Evolutionary conservation across 139 green algal genomes (phyloP).

Genomic region (Picochlorum costavermella): DNA sequence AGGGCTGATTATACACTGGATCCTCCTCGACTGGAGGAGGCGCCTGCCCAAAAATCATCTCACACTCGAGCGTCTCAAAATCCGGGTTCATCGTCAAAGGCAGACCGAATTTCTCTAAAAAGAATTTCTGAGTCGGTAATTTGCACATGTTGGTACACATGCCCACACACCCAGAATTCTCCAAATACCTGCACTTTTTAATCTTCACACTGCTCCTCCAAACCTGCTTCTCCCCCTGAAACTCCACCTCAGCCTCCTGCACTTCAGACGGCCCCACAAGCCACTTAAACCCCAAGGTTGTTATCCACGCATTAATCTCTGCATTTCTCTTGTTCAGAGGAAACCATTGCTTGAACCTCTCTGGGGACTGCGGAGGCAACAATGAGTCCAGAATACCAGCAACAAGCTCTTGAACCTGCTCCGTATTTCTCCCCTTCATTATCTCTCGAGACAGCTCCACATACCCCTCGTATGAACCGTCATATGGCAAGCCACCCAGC

Average conservation of each 20-base stretch:
- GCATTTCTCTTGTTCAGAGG: constrained; percentile 26
- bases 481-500: constrained; percentile 33
- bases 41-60: constrained; percentile 46
- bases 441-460: constrained; percentile 46
- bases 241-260: constrained; percentile 28
- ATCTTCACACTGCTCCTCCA: constrained; percentile 42
- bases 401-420: constrained; percentile 41
- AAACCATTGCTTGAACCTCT: constrained; percentile 37
- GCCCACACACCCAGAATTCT: constrained; percentile 39
- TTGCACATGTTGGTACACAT: constrained; percentile 45
- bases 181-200: constrained; percentile 57
- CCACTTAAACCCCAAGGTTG: constrained; percentile 44
- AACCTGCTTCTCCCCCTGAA: constrained; percentile 17
- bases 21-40: constrained; percentile 44
- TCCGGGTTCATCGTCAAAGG: constrained; percentile 60
- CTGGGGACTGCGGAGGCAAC: constrained; percentile 30
- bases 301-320: constrained; percentile 43
- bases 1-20: constrained; percentile 39
- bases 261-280: constrained; percentile 43
- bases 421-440: constrained; percentile 37
- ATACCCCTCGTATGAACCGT: constrained; percentile 38
- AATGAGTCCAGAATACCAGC: constrained; percentile 28
- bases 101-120: constrained; percentile 46
- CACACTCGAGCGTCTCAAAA: constrained; percentile 49
- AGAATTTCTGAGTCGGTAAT: constrained; percentile 43